Percentiles rank a stretch among this genome's conserved stretches.
phyloP scores from a whole-genome alignment of 176 grass and related monocot genomes.

The Zea mays region DNA sequence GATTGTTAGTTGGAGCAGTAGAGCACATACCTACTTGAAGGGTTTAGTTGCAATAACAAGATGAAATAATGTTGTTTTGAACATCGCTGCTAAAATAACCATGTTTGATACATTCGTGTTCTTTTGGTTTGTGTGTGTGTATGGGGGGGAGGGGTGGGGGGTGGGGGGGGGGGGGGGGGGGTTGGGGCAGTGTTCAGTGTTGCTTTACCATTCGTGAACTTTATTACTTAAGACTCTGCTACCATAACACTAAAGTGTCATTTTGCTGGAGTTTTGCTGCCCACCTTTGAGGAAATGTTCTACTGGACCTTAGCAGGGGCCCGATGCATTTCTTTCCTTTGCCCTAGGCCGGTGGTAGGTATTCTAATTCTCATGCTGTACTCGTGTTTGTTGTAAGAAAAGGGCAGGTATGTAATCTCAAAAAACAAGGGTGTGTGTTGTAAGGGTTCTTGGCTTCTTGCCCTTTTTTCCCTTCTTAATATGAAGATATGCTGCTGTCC shows the following conservation, averaged over 20 bases:
- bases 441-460: neutral
- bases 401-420: neutral
- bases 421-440: neutral
- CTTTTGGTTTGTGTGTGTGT: neutral
- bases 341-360: neutral
- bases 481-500: neutral
- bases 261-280: neutral
- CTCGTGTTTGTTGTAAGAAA: neutral
- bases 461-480: neutral
- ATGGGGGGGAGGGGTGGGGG: neutral
- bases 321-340: neutral
- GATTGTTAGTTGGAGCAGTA: slow-evolving; percentile 6
- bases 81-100: neutral
- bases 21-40: slow-evolving; percentile 17
- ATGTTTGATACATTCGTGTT: neutral
- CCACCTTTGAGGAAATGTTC: neutral
- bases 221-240: neutral
- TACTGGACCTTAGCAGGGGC: neutral
- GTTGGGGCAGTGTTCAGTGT: neutral
- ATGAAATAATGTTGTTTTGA: neutral
- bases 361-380: neutral
- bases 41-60: neutral
- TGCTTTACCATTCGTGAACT: neutral
- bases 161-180: too few species aligned
- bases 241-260: neutral